Percentiles rank a stretch among this genome's conserved stretches.
These are phyloP conservation scores for Stenocarpella maydis DNA, from an alignment of 2,329 filamentous ascomycete species.

Conservation along the genomic window DNA sequence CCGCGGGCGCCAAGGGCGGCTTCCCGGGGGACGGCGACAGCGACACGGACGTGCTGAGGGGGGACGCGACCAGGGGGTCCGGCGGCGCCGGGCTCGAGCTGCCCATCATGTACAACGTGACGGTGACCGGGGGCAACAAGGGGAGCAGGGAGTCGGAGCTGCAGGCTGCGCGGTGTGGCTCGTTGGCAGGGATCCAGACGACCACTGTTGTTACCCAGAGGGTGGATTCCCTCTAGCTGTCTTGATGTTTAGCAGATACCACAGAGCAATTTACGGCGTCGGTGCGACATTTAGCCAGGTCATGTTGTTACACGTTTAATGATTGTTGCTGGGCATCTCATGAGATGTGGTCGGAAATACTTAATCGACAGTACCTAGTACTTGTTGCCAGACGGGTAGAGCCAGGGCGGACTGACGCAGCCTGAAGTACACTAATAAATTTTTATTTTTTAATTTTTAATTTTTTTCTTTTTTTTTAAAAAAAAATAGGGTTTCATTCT, in stretches of 20 bases:
- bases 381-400: not conserved
- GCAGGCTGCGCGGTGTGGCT: not conserved
- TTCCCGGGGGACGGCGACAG: constrained; percentile 21
- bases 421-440: too few relatives aligned
- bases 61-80: not conserved
- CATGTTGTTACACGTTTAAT: not conserved
- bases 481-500: not conserved
- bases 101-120: constrained; percentile 34
- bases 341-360: not conserved
- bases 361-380: too few relatives aligned
- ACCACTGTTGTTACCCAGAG: constrained; percentile 40
- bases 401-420: not conserved
- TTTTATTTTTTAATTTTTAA: too few relatives aligned
- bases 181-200: constrained; percentile 35
- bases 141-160: not conserved
- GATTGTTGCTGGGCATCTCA: not conserved
- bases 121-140: constrained; percentile 32
- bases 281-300: not conserved
- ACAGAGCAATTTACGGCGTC: not conserved
- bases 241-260: constrained; percentile 14
- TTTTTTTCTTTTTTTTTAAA: too few relatives aligned
- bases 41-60: constrained; percentile 25
- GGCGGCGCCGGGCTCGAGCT: constrained; percentile 17
- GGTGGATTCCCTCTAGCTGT: constrained; percentile 30
- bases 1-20: not conserved